Evolutionary conservation across 208 protist species (phyloP).

Genomic region (Leishmania arabica): DNA sequence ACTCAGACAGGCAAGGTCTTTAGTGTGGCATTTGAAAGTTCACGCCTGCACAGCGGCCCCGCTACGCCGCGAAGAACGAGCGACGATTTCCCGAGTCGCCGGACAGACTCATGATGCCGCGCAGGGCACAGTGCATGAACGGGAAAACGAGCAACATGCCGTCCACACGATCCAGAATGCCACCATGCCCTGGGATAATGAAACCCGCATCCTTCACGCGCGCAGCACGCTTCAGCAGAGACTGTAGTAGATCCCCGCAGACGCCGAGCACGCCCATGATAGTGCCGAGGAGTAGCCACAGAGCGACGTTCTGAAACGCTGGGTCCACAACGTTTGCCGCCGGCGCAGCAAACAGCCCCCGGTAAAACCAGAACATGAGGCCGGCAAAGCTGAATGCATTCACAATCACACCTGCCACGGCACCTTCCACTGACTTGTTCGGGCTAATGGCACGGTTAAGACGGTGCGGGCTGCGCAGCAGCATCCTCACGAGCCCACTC

Average conservation of each 20-base stretch:
- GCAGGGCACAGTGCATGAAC: conserved; percentile 65
- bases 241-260: conserved; percentile 88
- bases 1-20: neutral
- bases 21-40: neutral
- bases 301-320: conserved; percentile 34
- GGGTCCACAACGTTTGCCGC: conserved; percentile 30
- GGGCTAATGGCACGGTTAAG: conserved; percentile 77
- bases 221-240: conserved; percentile 85
- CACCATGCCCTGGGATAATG: conserved; percentile 89
- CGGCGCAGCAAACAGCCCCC: conserved; percentile 20
- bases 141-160: conserved; percentile 82
- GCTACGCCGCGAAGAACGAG: neutral
- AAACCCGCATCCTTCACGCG: conserved; percentile 86
- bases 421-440: conserved; percentile 91
- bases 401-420: conserved; percentile 60
- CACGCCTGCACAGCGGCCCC: neutral
- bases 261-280: conserved; percentile 75
- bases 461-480: conserved; percentile 49
- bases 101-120: conserved; percentile 28
- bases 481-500: conserved; percentile 14
- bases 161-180: conserved; percentile 90
- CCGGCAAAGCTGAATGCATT: conserved; percentile 57
- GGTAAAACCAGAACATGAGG: conserved; percentile 44
- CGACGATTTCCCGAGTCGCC: neutral
- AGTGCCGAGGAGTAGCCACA: conserved; percentile 62